Conservation (phyloP, 202 grass and related monocot genomes). For the Miscanthus sacchariflorus region DNA sequence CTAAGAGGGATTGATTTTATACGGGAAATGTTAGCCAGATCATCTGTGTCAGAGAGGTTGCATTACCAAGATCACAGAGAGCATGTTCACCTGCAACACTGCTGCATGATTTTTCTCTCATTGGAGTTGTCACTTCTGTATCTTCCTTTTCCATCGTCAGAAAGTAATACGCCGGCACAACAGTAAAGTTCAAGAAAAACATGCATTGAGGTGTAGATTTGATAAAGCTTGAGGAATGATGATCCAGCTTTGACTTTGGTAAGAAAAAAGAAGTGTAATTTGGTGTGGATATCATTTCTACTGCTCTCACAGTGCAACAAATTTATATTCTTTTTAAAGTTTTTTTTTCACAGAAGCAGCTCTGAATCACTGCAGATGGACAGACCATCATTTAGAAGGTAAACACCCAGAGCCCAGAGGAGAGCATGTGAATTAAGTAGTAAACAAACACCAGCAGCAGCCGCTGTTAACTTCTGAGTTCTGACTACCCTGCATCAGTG, state of each 20-base stretch:
- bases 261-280: background rate
- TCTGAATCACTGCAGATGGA: slow-evolving; percentile 36
- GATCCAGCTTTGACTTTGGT: background rate
- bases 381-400: slow-evolving; percentile 37
- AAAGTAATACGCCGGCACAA: background rate
- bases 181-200: background rate
- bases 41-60: slow-evolving; percentile 44
- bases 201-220: background rate
- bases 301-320: background rate
- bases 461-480: slow-evolving; percentile 52
- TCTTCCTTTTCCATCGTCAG: background rate
- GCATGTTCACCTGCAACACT: slow-evolving; percentile 47
- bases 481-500: slow-evolving; percentile 35
- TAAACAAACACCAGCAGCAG: slow-evolving; percentile 59
- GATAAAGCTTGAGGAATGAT: background rate
- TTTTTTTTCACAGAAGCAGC: background rate
- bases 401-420: slow-evolving; percentile 14
- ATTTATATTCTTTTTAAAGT: background rate
- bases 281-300: background rate
- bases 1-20: slow-evolving; percentile 4
- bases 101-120: slow-evolving; percentile 18
- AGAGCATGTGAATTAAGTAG: slow-evolving; percentile 46
- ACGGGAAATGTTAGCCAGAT: slow-evolving; percentile 29
- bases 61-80: slow-evolving; percentile 44
- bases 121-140: slow-evolving; percentile 15